Conservation (phyloP, 306 rosid genomes). For the Trichosanthes truncata region DNA sequence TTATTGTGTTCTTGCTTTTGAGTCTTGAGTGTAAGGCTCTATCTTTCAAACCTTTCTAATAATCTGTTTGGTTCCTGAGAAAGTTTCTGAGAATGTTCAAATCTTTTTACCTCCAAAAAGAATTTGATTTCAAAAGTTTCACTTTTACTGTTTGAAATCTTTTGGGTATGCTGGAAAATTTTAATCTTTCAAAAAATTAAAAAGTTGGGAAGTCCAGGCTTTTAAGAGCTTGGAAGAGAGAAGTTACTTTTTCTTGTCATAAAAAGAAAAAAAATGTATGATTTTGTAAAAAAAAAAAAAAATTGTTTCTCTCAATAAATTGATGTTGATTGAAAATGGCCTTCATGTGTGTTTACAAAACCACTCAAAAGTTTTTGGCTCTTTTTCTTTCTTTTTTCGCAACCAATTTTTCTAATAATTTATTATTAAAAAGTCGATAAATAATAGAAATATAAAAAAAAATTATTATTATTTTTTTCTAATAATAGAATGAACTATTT, state of each 20-base stretch:
- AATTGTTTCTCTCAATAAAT: background rate
- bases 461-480: too few species aligned
- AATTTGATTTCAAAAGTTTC: conserved; percentile 6
- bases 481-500: too few species aligned
- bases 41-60: background rate
- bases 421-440: too few species aligned
- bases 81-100: background rate
- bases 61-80: background rate
- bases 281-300: too few species aligned
- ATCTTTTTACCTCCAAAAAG: conserved; percentile 1
- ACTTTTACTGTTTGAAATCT: background rate
- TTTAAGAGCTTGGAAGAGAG: background rate
- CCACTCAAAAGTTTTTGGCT: background rate
- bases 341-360: background rate
- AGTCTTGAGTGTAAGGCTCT: background rate
- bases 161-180: background rate
- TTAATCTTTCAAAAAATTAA: background rate
- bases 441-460: too few species aligned
- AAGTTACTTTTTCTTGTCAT: background rate
- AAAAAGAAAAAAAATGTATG: background rate
- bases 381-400: background rate
- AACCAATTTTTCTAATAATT: background rate
- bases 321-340: background rate
- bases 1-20: background rate
- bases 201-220: background rate